Percentiles rank a stretch among this genome's conserved stretches.
Evolutionary conservation across 139 green algal species (phyloP).

Genomic region (Chlamydomonas urium): DNA sequence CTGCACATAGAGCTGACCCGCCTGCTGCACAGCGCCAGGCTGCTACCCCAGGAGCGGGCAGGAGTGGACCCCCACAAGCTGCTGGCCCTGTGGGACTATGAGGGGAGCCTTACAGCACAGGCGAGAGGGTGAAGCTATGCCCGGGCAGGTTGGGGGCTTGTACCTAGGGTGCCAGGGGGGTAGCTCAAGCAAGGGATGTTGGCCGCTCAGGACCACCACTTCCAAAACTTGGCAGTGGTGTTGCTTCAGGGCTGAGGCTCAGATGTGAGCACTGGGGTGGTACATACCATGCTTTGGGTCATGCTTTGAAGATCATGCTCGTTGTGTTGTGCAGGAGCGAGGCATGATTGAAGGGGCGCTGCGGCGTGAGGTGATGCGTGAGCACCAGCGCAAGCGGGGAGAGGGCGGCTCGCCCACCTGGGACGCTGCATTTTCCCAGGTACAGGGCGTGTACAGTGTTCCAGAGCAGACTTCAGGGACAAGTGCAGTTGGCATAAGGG

Average conservation of each 20-base stretch:
- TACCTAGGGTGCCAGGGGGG: too few relatives aligned
- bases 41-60: neutral
- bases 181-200: too few relatives aligned
- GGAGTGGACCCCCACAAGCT: constrained; percentile 26
- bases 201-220: too few relatives aligned
- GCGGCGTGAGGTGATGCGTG: constrained; percentile 48
- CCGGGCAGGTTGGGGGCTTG: too few relatives aligned
- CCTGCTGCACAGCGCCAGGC: constrained; percentile 24
- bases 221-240: too few relatives aligned
- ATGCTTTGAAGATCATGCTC: too few relatives aligned
- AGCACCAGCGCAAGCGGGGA: constrained; percentile 22
- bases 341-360: constrained; percentile 43
- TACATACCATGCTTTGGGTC: too few relatives aligned
- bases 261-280: too few relatives aligned
- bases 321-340: constrained; percentile 52
- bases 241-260: too few relatives aligned
- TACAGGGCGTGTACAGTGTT: constrained; percentile 11
- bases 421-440: constrained; percentile 59
- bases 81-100: constrained; percentile 72
- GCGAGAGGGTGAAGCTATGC: constrained; percentile 35
- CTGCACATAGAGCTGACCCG: constrained; percentile 64
- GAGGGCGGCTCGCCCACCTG: constrained; percentile 17
- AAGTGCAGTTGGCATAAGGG: too few relatives aligned
- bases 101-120: constrained; percentile 38
- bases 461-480: too few relatives aligned